Percentiles rank a stretch among this genome's conserved stretches.
Conservation (phyloP, 257 asterid species). For the Nicotiana benthamiana region DNA sequence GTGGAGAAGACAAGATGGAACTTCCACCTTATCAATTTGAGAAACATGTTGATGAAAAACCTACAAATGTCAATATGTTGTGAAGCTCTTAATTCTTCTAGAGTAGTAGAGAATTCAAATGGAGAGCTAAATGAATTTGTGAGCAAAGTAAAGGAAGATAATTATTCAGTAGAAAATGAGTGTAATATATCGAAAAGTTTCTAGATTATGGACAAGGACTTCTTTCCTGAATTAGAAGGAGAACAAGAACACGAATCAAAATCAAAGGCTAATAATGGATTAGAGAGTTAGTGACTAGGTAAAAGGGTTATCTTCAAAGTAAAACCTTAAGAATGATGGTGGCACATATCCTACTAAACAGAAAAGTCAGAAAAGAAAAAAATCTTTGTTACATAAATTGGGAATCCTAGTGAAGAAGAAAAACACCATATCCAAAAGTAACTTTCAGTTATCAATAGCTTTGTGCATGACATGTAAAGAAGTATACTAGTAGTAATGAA, state of each 20-base stretch:
- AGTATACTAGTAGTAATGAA: too few species aligned
- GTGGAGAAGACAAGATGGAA: slow-evolving; percentile 40
- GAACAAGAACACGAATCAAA: slow-evolving; percentile 44
- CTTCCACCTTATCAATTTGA: slow-evolving; percentile 25
- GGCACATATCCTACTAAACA: slow-evolving; percentile 47
- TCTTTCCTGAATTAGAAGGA: slow-evolving; percentile 29
- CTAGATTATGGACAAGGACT: slow-evolving; percentile 67
- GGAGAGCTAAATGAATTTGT: slow-evolving; percentile 26
- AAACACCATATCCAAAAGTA: slow-evolving; percentile 50
- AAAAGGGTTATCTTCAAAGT: slow-evolving; percentile 38
- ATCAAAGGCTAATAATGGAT: slow-evolving; percentile 40
- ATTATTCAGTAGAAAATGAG: slow-evolving; percentile 46
- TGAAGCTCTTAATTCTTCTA: slow-evolving; percentile 19
- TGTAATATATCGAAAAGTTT: slow-evolving; percentile 81
- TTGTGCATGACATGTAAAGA: too few species aligned
- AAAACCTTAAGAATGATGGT: slow-evolving; percentile 40
- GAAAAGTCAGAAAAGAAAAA: slow-evolving; percentile 69
- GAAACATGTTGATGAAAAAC: slow-evolving; percentile 20
- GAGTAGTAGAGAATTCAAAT: slow-evolving; percentile 24
- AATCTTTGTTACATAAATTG: slow-evolving; percentile 69
- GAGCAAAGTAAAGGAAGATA: slow-evolving; percentile 31
- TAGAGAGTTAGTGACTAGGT: slow-evolving; percentile 37
- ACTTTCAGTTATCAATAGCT: not conserved
- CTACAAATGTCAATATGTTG: slow-evolving; percentile 17
- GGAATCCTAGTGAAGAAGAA: slow-evolving; percentile 90